A percentile compares a stretch with the other conserved stretches of the same genome.
These are phyloP conservation scores for Canariomyces notabilis DNA, from an alignment of 2,329 filamentous ascomycete species.

Conservation along the genomic window DNA sequence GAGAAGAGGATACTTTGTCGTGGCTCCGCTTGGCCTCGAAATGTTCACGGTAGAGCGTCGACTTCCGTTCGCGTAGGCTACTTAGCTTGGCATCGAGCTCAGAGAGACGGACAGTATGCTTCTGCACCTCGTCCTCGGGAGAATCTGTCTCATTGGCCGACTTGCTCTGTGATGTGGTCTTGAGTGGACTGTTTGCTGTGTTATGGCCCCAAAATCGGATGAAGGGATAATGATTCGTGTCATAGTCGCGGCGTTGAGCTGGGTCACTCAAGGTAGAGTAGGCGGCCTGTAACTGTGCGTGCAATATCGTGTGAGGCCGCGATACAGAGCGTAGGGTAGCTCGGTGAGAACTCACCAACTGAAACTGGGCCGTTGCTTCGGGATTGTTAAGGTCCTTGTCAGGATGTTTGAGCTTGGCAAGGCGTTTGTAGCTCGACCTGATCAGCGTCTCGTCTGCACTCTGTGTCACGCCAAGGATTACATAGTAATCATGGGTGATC, in stretches of 20 bases:
- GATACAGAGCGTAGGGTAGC: background rate
- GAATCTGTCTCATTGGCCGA: background rate
- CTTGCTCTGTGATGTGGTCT: background rate
- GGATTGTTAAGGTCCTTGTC: slow-evolving; percentile 25
- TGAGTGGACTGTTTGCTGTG: background rate
- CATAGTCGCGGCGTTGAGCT: slow-evolving; percentile 9
- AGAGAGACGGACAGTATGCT: background rate
- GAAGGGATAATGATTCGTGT: slow-evolving; percentile 2
- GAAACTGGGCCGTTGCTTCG: slow-evolving; percentile 24
- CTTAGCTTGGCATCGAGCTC: background rate
- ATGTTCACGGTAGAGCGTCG: background rate
- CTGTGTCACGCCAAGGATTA: slow-evolving; percentile 18
- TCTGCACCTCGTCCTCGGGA: background rate
- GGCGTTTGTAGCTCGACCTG: slow-evolving; percentile 20
- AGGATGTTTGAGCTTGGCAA: slow-evolving; percentile 24
- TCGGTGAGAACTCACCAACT: slow-evolving; percentile 15
- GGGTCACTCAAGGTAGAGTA: slow-evolving; percentile 22
- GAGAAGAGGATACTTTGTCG: background rate
- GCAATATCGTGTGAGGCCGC: background rate
- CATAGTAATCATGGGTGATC: slow-evolving; percentile 22
- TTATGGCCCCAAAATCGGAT: background rate
- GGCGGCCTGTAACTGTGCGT: slow-evolving; percentile 20
- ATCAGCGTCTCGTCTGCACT: slow-evolving; percentile 16
- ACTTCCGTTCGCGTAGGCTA: background rate
- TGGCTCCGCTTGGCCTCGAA: background rate